phyloP scores from a whole-genome alignment of 164 flowering plant species.

The Aristolochia fimbriata region DNA sequence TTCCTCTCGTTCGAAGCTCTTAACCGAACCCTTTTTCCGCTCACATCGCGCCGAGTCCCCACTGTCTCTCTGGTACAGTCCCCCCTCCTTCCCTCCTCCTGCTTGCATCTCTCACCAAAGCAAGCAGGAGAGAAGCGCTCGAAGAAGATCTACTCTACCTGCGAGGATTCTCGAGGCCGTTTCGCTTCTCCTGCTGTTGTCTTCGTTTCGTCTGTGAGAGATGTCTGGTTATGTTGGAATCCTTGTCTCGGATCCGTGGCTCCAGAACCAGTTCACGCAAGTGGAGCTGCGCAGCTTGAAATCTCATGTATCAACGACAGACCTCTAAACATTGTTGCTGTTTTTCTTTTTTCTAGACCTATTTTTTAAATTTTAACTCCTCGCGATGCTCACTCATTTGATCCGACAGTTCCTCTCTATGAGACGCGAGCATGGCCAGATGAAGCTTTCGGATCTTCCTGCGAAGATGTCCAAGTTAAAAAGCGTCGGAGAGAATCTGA shows the following conservation, averaged over 20 bases:
- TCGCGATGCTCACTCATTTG: constrained; percentile 1
- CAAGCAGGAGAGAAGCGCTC: no score
- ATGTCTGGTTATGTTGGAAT: constrained; percentile 73
- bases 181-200: neutral
- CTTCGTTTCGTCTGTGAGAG: neutral
- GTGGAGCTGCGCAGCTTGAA: constrained; percentile 80
- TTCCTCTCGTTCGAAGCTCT: no score
- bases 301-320: constrained; percentile 36
- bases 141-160: neutral
- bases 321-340: no score
- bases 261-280: constrained; percentile 89
- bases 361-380: neutral
- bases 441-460: constrained; percentile 49
- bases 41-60: no score
- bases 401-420: constrained; percentile 48
- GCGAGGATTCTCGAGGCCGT: neutral
- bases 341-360: constrained; percentile 1
- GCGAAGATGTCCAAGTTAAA: constrained; percentile 68
- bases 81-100: no score
- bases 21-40: no score
- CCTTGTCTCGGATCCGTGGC: constrained; percentile 86
- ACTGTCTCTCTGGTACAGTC: no score
- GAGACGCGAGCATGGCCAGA: constrained; percentile 59
- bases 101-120: no score
- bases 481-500: constrained; percentile 68